Base-by-base conservation (phyloP, 148 eudicot species). In the Gaultheria prostrata region DNA sequence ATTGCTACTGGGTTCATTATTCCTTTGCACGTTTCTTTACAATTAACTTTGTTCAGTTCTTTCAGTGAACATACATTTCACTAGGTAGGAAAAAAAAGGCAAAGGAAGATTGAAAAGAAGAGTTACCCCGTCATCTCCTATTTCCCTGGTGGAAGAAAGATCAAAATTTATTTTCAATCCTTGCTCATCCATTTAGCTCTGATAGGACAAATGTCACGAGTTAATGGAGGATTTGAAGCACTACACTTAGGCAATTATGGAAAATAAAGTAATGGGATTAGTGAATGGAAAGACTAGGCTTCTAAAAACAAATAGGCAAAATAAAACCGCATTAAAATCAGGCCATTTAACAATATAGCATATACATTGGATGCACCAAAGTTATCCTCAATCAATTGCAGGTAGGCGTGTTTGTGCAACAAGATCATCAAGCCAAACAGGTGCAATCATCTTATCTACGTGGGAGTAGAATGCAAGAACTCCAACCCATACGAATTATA, bases 41-140 rank as follows among this genome's bases (percentile, higher is more conserved):
- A 28, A 43, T 21, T 12, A 30, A 18, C 8, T n/a, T 65, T 43
- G 11, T 43, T 43, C 18, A 45, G 75, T 65, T 59, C 77, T 84
- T 50, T 48, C 13, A 3, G 39, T 50, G 45, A 50, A 56, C 20
- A 39, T 15, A 69, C 54, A 18, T 48, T 30, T 24, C 35, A 69
- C 35, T 24, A 13, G 35, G 24, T n/a, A 49, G 46, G 32, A 17
- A 39, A 43, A 53, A 72, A 57, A 75, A 39, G 4, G 14, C 28
- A 45, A 78, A 63, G 59, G 26, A 71, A 80, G 73, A 13, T 76
- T 39, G 67, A 21, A 71, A 76, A n/a, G 56, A 85, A 32, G 39
- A 73, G 84, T 89, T 84, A 94, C 98, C 89, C 97, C 98, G 73
- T 94, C 98, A 89, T 93, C 82, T 87, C 97, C 94, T 87, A 89